Evolutionary conservation across 2,329 filamentous ascomycete genomes (phyloP).

Genomic region (Aspergillus sp.): DNA sequence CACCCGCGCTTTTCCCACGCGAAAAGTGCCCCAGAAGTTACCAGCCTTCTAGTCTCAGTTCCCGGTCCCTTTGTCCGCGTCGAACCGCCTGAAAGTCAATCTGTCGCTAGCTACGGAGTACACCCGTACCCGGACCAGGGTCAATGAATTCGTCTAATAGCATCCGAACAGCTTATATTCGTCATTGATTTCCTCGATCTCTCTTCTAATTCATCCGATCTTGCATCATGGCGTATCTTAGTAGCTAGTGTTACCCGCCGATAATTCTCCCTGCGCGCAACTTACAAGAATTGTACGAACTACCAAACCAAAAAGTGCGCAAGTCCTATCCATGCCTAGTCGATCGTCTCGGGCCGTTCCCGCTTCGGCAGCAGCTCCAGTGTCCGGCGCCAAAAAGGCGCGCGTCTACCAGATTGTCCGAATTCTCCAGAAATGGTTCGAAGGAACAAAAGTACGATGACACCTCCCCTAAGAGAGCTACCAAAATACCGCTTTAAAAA

Average conservation of each 20-base stretch:
- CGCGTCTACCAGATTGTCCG: conserved; percentile 35
- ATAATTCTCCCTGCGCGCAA: background rate
- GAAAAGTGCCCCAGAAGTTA: conserved; percentile 30
- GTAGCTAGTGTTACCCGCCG: conserved; percentile 14
- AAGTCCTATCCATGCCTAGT: conserved; percentile 33
- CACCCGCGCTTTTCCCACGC: conserved; percentile 25
- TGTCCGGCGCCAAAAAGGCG: conserved; percentile 35
- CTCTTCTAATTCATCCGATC: background rate
- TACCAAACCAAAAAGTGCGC: background rate
- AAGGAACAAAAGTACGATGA: conserved; percentile 37
- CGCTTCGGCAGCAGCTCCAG: conserved; percentile 33
- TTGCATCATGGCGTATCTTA: background rate
- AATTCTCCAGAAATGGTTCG: conserved; percentile 26
- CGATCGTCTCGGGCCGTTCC: conserved; percentile 41
- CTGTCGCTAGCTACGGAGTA: conserved; percentile 17
- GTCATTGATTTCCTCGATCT: conserved; percentile 2
- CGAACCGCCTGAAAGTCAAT: conserved; percentile 23
- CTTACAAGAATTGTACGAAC: background rate
- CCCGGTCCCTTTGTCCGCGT: conserved; percentile 20
- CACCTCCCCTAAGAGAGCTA: conserved; percentile 18
- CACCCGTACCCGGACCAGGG: conserved; percentile 10
- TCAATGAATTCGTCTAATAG: conserved; percentile 9
- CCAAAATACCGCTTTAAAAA: conserved; percentile 49
- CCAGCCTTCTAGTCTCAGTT: conserved; percentile 27
- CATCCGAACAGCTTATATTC: conserved; percentile 12